Base-by-base conservation (phyloP, 1,284 basidiomycete genomes). In the Marasmius sp. region DNA sequence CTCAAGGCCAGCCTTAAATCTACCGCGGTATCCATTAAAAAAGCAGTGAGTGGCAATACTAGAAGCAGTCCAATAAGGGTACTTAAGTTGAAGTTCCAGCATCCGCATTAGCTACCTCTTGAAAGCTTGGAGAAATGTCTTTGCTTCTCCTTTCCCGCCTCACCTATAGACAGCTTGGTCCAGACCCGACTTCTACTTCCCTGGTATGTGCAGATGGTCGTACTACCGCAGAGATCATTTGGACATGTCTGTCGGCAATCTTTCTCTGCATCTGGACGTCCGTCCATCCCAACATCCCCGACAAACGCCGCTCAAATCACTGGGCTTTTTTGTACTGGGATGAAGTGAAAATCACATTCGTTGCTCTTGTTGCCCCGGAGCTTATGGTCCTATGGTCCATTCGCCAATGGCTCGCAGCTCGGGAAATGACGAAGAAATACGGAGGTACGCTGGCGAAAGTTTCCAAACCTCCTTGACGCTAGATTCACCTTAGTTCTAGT, bases 181-280 rank as follows among this genome's bases (percentile, higher is more conserved):
- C 2, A 27, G 27, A 27, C 2, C 2, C 27, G n/a, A n/a, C n/a
- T n/a, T n/a, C n/a, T n/a, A n/a, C n/a, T n/a, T n/a, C n/a, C n/a
- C n/a, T n/a, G n/a, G n/a, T n/a, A n/a, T n/a, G n/a, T n/a, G n/a
- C n/a, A n/a, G n/a, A n/a, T n/a, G n/a, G n/a, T 27, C 27, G 27
- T 5, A 27, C 27, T 27, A 27, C 27, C 2, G 5, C 5, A 5
- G 57, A 66, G 27, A 71, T 75, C 22, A 18, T 73, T 18, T 69
- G 66, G 66, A 74, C 71, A 47, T 76, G 74, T 51, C 48, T 71
- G 14, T 59, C 63, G 0, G 73, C 72, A 0, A 69, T 77, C 1
- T 69, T 74, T 16, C 66, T 71, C 0, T 77, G 73, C 51, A 73
- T 72, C 1, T 77, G 75, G 74, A 59, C 72, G 6, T 67, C 75